phyloP scores from a whole-genome alignment of 192 early-diverging fungal genomes.

The Helicostylum pulchrum region DNA sequence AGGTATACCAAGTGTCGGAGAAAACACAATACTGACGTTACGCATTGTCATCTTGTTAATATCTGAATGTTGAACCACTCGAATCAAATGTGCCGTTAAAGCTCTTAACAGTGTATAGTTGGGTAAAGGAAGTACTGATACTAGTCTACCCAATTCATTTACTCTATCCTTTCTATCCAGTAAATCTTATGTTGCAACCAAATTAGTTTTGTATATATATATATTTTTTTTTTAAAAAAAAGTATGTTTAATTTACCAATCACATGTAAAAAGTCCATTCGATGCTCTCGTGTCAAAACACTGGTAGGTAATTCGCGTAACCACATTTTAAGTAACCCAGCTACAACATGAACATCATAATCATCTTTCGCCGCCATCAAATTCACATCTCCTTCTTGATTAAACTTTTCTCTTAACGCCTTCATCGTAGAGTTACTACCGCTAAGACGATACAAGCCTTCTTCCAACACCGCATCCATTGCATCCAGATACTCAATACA shows the following conservation, averaged over 20 bases:
- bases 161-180: constrained; percentile 78
- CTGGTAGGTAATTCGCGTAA: constrained; percentile 86
- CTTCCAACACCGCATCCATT: constrained; percentile 84
- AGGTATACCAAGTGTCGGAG: constrained; percentile 91
- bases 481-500: constrained; percentile 96
- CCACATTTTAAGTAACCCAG: constrained; percentile 90
- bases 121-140: constrained; percentile 72
- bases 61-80: constrained; percentile 80
- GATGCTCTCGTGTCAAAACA: constrained; percentile 81
- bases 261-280: constrained; percentile 78
- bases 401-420: constrained; percentile 76
- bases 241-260: too few relatives aligned
- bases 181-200: too few relatives aligned
- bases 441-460: constrained; percentile 93
- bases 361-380: constrained; percentile 58
- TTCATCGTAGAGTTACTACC: constrained; percentile 76
- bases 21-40: constrained; percentile 96
- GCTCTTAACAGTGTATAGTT: constrained; percentile 91
- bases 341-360: constrained; percentile 91
- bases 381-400: constrained; percentile 76
- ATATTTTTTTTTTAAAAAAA: too few relatives aligned
- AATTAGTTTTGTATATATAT: too few relatives aligned
- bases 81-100: constrained; percentile 86
- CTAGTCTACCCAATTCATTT: constrained; percentile 75
- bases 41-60: constrained; percentile 95